A percentile compares a stretch with the other conserved stretches of the same genome.
Conservation (phyloP, 495 filamentous ascomycete genomes). For the Aspergillus homomorphus region DNA sequence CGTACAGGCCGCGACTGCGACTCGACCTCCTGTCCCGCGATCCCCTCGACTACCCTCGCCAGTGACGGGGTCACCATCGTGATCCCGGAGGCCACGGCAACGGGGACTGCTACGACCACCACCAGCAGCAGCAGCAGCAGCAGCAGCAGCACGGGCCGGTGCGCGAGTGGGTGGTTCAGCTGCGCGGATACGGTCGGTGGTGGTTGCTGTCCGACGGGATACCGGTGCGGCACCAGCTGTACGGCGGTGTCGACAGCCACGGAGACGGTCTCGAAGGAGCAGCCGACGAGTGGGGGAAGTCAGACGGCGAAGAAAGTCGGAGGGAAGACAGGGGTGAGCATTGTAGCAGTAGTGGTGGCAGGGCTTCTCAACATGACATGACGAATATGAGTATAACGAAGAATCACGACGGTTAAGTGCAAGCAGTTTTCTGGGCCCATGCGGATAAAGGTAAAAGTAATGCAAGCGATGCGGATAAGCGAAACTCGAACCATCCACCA, state of each 20-base stretch:
- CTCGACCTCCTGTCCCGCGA: conserved; percentile 63
- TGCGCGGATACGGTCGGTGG: conserved; percentile 66
- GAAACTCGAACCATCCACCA: too few species aligned
- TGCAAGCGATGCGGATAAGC: not conserved
- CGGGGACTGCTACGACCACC: conserved; percentile 24
- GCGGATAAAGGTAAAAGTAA: conserved; percentile 1
- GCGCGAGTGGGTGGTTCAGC: conserved; percentile 74
- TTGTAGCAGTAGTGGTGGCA: conserved; percentile 6
- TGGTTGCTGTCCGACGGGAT: conserved; percentile 76
- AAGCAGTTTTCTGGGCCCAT: too few species aligned
- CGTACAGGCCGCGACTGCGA: conserved; percentile 80
- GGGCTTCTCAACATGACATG: conserved; percentile 13
- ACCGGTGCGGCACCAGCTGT: conserved; percentile 71
- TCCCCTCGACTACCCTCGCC: conserved; percentile 57
- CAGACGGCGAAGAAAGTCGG: not conserved
- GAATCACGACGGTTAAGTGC: not conserved
- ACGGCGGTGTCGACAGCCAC: conserved; percentile 48
- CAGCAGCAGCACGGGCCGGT: conserved; percentile 40
- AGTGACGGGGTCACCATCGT: conserved; percentile 64
- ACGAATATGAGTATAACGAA: conserved; percentile 10
- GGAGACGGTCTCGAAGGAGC: conserved; percentile 57
- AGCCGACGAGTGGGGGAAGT: conserved; percentile 29
- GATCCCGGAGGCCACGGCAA: conserved; percentile 50
- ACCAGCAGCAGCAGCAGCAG: not conserved
- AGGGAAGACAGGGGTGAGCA: not conserved